phyloP scores from a whole-genome alignment of 2,329 filamentous ascomycete genomes.

The Exophiala sp. region DNA sequence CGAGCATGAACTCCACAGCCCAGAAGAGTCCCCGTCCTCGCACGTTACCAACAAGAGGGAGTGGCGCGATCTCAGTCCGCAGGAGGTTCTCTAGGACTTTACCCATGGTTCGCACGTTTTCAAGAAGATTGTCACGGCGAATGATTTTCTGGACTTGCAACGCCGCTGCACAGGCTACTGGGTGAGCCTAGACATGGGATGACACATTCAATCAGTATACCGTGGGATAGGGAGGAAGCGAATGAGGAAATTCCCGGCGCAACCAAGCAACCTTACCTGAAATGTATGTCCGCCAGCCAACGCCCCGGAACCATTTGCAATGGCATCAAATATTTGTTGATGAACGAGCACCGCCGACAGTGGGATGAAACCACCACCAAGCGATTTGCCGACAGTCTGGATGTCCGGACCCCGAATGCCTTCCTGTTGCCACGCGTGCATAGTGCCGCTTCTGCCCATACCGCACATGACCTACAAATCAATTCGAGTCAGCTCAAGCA shows the following conservation, averaged over 20 bases:
- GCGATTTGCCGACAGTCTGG: conserved; percentile 54
- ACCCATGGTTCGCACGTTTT: conserved; percentile 36
- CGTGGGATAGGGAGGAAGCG: no score
- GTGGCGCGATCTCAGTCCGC: conserved; percentile 39
- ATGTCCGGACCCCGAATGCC: conserved; percentile 49
- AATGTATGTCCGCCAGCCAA: conserved; percentile 57
- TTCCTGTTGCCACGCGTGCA: conserved; percentile 51
- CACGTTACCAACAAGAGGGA: conserved; percentile 51
- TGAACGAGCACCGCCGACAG: conserved; percentile 51
- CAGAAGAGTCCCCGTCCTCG: conserved; percentile 54
- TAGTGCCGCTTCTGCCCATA: conserved; percentile 51
- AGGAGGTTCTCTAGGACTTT: conserved; percentile 37
- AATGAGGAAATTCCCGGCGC: no score
- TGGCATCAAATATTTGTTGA: conserved; percentile 43
- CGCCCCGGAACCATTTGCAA: conserved; percentile 37
- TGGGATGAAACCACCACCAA: conserved; percentile 52
- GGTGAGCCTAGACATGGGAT: no score
- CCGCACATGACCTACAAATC: conserved; percentile 56
- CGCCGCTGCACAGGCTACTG: conserved; percentile 52
- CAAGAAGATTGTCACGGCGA: conserved; percentile 43
- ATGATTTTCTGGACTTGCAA: conserved; percentile 47
- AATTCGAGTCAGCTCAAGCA: no score
- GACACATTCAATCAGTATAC: no score
- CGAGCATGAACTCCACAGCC: conserved; percentile 48
- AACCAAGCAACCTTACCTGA: no score